A percentile compares a stretch with the other conserved stretches of the same genome.
Conservation (phyloP, 495 filamentous ascomycete genomes). For the Xanthoparmelia taractica region DNA sequence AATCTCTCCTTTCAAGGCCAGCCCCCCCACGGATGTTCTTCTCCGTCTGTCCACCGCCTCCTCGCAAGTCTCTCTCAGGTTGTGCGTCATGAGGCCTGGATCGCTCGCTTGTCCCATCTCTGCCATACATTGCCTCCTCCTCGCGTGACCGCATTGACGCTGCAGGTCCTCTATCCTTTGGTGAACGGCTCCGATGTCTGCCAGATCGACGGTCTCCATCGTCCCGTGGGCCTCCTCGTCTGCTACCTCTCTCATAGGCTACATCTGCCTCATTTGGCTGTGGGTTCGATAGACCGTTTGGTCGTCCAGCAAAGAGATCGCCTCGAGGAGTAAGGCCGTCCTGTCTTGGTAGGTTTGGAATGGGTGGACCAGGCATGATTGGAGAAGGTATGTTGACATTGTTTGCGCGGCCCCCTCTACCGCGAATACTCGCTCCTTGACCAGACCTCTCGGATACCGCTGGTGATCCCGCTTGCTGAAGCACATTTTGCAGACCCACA, state of each 20-base stretch:
- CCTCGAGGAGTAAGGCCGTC: slow-evolving; percentile 11
- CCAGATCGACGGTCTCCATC: slow-evolving; percentile 23
- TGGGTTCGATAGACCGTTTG: slow-evolving; percentile 8
- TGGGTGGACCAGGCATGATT: slow-evolving; percentile 19
- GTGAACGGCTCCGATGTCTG: slow-evolving; percentile 19
- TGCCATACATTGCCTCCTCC: slow-evolving; percentile 12
- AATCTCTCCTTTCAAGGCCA: slow-evolving; percentile 10
- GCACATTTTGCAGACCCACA: slow-evolving; percentile 24
- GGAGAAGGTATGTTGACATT: slow-evolving; percentile 18
- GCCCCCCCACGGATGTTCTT: slow-evolving; percentile 16
- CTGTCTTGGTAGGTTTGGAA: slow-evolving; percentile 11
- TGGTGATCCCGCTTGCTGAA: slow-evolving; percentile 23
- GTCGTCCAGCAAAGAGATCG: slow-evolving; percentile 23
- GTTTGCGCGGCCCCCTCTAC: slow-evolving; percentile 27
- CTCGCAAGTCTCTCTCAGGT: slow-evolving; percentile 9
- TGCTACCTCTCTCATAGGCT: slow-evolving; percentile 18
- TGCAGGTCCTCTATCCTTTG: slow-evolving; percentile 7
- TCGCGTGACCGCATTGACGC: slow-evolving; percentile 16
- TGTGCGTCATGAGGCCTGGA: slow-evolving; percentile 9
- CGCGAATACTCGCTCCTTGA: slow-evolving; percentile 28
- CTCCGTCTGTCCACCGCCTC: background rate
- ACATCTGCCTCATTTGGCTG: slow-evolving; percentile 16
- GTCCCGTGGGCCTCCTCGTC: slow-evolving; percentile 15
- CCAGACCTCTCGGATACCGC: slow-evolving; percentile 19
- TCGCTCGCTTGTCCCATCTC: slow-evolving; percentile 19